Evolutionary conservation across 2,329 filamentous ascomycete species (phyloP), one percentile per base, ranked within the genome.

Genomic region (Epicoccum nigrum): DNA sequence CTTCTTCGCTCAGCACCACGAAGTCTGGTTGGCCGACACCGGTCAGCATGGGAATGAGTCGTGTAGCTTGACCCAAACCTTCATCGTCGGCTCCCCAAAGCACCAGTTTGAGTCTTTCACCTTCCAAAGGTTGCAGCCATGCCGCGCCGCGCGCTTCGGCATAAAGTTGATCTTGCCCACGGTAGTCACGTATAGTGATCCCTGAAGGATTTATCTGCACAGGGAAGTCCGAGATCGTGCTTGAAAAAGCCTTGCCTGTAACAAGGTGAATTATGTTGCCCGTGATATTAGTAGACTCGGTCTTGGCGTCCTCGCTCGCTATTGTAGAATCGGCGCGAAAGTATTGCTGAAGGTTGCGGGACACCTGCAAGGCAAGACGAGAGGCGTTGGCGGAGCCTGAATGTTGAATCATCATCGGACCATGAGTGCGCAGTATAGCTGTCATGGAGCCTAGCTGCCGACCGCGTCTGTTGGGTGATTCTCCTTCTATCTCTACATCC

Each of bases 1-100:
- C 78, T 19, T 67, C 73, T 44, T 70, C 61, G 34, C 77, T 73
- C 21, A 81, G 58, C 2, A 85, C 64, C 4, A 85, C 71, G 58
- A 83, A 84, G 58, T 85, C 82, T 11, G 83, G 82, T 58, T 83
- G 80, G 0, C 82, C 81, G 40, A 77, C 79, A 7, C 83, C 83
- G 15, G 82, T 81, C 43, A 84, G 65, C 58, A 80, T 78, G 0
- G 83, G 83, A 19, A 83, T 73, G 30, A 85, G 68, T 23, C 82
- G 75, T 4, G 79, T 77, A 32, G 81, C 82, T 47, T 79, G 74
- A 25, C 71, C 68, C 38, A 84, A 65, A 5, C 77, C 79, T 17
- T 71, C 67, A 17, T 69, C 66, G 65, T 83, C 79, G 19, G 63
- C 60, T 13, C 81, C 83, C 83, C 82, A 85, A 6, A 85, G 64